Evolutionary conservation across 1,284 basidiomycete genomes (phyloP).

Genomic region (Xerocomus minutiporus): DNA sequence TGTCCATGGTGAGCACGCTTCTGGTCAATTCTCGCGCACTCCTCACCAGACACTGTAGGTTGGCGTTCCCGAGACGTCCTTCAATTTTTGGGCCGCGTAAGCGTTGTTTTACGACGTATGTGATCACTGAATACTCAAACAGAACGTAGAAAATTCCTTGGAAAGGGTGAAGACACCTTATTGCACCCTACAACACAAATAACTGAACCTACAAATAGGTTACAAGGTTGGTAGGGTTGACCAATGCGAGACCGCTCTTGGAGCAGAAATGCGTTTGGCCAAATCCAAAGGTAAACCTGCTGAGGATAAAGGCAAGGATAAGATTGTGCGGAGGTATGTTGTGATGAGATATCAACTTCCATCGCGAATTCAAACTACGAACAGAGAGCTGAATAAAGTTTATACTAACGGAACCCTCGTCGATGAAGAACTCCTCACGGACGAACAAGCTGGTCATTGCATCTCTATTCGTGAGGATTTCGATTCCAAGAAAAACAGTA

Average conservation of each 20-base stretch:
- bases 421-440: conserved; percentile 82
- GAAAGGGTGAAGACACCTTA: conserved; percentile 51
- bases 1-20: conserved; percentile 79
- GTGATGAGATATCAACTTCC: conserved; percentile 3
- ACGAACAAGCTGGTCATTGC: conserved; percentile 95
- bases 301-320: conserved; percentile 54
- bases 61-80: conserved; percentile 92
- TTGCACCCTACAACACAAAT: too few species aligned
- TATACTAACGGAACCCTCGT: conserved; percentile 97
- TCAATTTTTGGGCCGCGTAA: conserved; percentile 89
- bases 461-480: conserved; percentile 78
- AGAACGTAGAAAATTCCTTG: conserved; percentile 65
- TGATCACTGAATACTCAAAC: conserved; percentile 2
- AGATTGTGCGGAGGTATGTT: conserved; percentile 72
- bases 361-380: conserved; percentile 1
- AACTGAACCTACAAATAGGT: conserved; percentile 42
- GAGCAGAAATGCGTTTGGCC: conserved; percentile 76
- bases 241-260: conserved; percentile 90
- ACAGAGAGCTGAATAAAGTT: conserved; percentile 89
- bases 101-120: conserved; percentile 29
- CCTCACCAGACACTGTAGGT: conserved; percentile 49
- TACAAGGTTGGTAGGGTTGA: conserved; percentile 98
- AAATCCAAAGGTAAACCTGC: conserved; percentile 61
- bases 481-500: conserved; percentile 43
- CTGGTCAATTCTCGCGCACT: neutral